Conservation (phyloP, 257 asterid genomes). For the Osmanthus fragrans region DNA sequence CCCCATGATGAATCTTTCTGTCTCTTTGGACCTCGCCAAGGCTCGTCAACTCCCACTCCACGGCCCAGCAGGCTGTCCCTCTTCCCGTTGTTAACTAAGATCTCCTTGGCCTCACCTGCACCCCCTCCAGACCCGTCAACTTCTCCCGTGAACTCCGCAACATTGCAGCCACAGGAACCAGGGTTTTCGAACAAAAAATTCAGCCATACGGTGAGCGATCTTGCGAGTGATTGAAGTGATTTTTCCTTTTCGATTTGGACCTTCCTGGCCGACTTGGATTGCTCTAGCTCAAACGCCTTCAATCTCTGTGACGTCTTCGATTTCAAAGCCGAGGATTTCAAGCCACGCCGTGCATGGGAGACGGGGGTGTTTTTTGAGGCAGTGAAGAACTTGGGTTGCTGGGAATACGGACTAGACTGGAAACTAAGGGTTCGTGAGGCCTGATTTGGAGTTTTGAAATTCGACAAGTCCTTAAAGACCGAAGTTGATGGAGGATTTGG, state of each 20-base stretch:
- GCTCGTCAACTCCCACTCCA: slow-evolving; percentile 67
- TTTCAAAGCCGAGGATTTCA: slow-evolving; percentile 44
- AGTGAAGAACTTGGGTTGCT: slow-evolving; percentile 56
- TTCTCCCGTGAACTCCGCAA: slow-evolving; percentile 57
- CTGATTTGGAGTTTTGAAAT: slow-evolving; percentile 66
- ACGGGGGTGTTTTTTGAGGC: slow-evolving; percentile 58
- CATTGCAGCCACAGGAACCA: slow-evolving; percentile 76
- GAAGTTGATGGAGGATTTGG: slow-evolving; percentile 44
- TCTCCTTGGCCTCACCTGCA: slow-evolving; percentile 25
- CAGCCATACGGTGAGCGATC: slow-evolving; percentile 87
- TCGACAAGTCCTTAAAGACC: slow-evolving; percentile 65
- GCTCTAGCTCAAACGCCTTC: slow-evolving; percentile 82
- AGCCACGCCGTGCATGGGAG: slow-evolving; percentile 41
- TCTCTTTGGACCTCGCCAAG: slow-evolving; percentile 92
- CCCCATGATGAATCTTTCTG: slow-evolving; percentile 59
- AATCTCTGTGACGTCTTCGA: slow-evolving; percentile 66
- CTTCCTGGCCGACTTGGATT: slow-evolving; percentile 76
- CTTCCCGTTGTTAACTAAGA: slow-evolving; percentile 55
- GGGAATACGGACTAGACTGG: slow-evolving; percentile 31
- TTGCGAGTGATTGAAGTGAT: slow-evolving; percentile 65
- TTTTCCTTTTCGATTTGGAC: slow-evolving; percentile 64
- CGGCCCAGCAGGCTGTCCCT: slow-evolving; percentile 55
- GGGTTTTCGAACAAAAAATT: slow-evolving; percentile 85
- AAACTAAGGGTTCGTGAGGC: slow-evolving; percentile 32
- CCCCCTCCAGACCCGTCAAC: slow-evolving; percentile 34